A percentile compares a stretch with the other conserved stretches of the same genome.
Evolutionary conservation across 2,329 filamentous ascomycete genomes (phyloP).

Genomic region (Penicillium paneum): DNA sequence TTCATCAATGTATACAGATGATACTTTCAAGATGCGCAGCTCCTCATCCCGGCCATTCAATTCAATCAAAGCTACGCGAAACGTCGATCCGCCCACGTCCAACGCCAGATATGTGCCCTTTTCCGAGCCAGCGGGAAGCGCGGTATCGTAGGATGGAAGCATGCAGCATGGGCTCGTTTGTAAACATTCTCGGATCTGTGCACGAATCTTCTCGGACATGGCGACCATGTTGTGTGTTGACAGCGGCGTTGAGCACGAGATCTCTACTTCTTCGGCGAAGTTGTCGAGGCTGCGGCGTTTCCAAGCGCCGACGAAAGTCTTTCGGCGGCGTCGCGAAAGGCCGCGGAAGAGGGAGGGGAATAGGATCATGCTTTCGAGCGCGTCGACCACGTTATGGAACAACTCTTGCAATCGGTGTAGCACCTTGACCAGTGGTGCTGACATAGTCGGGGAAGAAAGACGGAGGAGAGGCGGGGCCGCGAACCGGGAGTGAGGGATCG

Average conservation of each 20-base stretch:
- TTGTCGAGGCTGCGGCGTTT: constrained; percentile 38
- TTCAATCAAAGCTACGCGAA: constrained; percentile 60
- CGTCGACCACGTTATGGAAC: constrained; percentile 39
- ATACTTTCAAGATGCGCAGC: constrained; percentile 56
- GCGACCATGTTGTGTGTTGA: constrained; percentile 37
- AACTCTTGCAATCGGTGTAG: constrained; percentile 42
- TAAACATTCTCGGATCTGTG: constrained; percentile 55
- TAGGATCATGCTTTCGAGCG: constrained; percentile 41
- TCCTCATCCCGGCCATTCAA: constrained; percentile 49
- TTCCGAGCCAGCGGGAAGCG: constrained; percentile 58
- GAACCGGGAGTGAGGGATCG: constrained; percentile 1
- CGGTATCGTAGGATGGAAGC: constrained; percentile 63
- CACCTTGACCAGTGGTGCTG: constrained; percentile 38
- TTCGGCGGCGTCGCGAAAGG: constrained; percentile 31
- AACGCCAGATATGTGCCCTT: constrained; percentile 59
- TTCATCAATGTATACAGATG: constrained; percentile 56
- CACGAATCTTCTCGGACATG: constrained; percentile 46
- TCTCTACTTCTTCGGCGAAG: constrained; percentile 40
- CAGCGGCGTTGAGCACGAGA: constrained; percentile 37
- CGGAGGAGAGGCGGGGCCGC: not conserved
- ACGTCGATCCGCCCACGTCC: constrained; percentile 65
- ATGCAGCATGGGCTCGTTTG: constrained; percentile 59
- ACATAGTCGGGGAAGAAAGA: constrained; percentile 29
- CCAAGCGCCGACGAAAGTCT: constrained; percentile 34
- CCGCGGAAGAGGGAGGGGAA: constrained; percentile 41